These are phyloP conservation scores for Trichoderma erinaceum DNA, from an alignment of 495 filamentous ascomycete genomes.

Conservation along the genomic window DNA sequence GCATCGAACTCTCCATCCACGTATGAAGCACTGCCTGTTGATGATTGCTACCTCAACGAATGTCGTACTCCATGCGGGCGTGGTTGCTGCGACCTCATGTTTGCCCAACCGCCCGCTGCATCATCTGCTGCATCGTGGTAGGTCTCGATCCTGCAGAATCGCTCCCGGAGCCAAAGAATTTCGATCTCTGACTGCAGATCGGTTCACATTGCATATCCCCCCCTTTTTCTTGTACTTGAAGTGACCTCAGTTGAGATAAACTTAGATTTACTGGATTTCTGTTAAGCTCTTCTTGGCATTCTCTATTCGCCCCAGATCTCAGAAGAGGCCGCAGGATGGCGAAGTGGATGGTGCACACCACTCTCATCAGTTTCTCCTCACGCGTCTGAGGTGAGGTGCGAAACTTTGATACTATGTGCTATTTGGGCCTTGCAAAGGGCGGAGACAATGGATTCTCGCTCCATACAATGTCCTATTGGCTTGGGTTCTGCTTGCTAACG, in stretches of 20 bases:
- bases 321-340: too few species aligned
- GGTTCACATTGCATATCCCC: not conserved
- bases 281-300: too few species aligned
- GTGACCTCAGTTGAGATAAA: not conserved
- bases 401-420: not conserved
- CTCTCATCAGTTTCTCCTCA: too few species aligned
- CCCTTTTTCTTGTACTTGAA: not conserved
- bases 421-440: not conserved
- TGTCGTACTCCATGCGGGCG: not conserved
- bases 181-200: not conserved
- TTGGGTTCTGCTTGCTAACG: not conserved
- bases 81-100: not conserved
- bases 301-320: too few species aligned
- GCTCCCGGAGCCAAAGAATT: not conserved
- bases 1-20: not conserved
- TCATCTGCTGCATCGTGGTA: slow-evolving; percentile 5
- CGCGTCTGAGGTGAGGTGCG: not conserved
- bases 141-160: slow-evolving; percentile 12
- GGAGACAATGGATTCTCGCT: not conserved
- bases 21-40: not conserved
- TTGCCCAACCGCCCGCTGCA: not conserved
- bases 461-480: not conserved
- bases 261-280: not conserved
- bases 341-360: too few species aligned
- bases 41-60: not conserved